A percentile compares a stretch with the other conserved stretches of the same genome.
Conservation (phyloP, 2,329 filamentous ascomycete species). For the Lomentospora prolificans region DNA sequence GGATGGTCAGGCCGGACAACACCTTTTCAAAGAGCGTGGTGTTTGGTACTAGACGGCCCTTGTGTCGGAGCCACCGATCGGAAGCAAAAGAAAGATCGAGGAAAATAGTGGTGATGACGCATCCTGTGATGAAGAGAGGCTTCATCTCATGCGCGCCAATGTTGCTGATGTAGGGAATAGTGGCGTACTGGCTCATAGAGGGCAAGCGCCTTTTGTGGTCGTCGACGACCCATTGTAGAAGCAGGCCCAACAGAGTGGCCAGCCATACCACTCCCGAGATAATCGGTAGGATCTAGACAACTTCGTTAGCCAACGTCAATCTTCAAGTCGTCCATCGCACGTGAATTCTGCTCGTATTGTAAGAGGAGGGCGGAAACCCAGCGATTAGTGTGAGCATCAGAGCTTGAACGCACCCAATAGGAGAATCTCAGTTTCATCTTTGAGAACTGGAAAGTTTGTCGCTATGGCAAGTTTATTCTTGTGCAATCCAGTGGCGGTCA, state of each 20-base stretch:
- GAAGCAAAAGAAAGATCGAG: slow-evolving; percentile 72
- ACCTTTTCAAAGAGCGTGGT: slow-evolving; percentile 51
- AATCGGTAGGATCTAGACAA: slow-evolving; percentile 53
- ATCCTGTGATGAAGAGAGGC: slow-evolving; percentile 69
- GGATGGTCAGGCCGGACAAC: slow-evolving; percentile 50
- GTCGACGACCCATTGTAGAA: slow-evolving; percentile 58
- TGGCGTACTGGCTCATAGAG: slow-evolving; percentile 48
- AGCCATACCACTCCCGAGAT: slow-evolving; percentile 58
- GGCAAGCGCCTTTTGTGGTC: slow-evolving; percentile 43
- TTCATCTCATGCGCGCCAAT: slow-evolving; percentile 54
- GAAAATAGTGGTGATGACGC: slow-evolving; percentile 61
- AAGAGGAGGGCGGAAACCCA: neutral
- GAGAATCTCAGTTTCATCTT: slow-evolving; percentile 17
- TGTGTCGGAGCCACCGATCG: slow-evolving; percentile 79
- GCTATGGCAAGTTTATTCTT: neutral
- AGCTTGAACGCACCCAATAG: slow-evolving; percentile 26
- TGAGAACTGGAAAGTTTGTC: neutral
- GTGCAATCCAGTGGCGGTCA: neutral
- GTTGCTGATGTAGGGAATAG: slow-evolving; percentile 65
- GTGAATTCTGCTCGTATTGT: neutral
- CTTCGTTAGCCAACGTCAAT: neutral
- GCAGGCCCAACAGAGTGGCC: slow-evolving; percentile 57
- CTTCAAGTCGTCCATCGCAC: slow-evolving; percentile 1
- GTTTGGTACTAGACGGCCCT: slow-evolving; percentile 69
- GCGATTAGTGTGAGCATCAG: neutral